These are phyloP conservation scores for Cochlearia excelsa DNA, from an alignment of 345 rosid genomes.

Conservation along the genomic window DNA sequence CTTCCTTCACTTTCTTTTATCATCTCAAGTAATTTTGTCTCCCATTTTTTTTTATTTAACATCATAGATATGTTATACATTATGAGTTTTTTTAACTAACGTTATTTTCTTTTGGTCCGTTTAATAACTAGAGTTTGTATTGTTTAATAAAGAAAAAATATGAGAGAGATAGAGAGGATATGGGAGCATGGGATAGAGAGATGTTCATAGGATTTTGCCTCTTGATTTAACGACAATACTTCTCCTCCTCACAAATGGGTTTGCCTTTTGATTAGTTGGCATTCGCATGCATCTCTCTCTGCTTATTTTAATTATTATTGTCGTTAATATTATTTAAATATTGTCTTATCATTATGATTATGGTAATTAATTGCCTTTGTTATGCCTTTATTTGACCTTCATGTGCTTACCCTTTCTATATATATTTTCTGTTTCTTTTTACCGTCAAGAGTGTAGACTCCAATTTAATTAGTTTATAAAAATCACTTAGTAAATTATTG, in stretches of 20 bases:
- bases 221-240: constrained; percentile 59
- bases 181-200: constrained; percentile 35
- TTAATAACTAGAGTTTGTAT: too few relatives aligned
- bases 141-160: neutral
- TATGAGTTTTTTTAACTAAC: too few relatives aligned
- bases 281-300: constrained; percentile 31
- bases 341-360: constrained; percentile 13
- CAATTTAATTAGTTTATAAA: too few relatives aligned
- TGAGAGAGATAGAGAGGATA: constrained; percentile 20
- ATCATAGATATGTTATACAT: too few relatives aligned
- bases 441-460: too few relatives aligned
- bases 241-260: constrained; percentile 29
- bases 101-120: too few relatives aligned
- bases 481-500: too few relatives aligned
- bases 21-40: too few relatives aligned
- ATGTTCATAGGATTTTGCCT: constrained; percentile 36
- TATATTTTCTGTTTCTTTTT: too few relatives aligned
- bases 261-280: constrained; percentile 54
- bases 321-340: constrained; percentile 12
- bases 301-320: constrained; percentile 27
- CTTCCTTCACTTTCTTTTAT: too few relatives aligned
- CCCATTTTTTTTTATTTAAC: too few relatives aligned
- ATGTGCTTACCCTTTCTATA: neutral
- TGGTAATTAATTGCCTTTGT: constrained; percentile 10
- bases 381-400: constrained; percentile 18